These are phyloP conservation scores for Aspergillus avenaceus DNA, from an alignment of 495 filamentous ascomycete genomes.

Conservation along the genomic window DNA sequence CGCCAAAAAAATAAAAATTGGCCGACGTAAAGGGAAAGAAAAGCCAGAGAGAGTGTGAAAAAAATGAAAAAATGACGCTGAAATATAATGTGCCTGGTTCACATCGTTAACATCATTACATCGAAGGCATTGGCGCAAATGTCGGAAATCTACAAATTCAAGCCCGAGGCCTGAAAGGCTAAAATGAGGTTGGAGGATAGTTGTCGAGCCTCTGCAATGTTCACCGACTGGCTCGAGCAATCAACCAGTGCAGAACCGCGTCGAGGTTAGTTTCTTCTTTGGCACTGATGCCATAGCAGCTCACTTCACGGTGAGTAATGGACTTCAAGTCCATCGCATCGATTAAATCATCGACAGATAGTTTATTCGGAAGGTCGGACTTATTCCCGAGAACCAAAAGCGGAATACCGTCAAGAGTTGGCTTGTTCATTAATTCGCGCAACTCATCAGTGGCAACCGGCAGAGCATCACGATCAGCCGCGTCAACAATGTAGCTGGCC, in stretches of 20 bases:
- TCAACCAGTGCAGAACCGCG: slow-evolving; percentile 93
- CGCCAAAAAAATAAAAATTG: slow-evolving; percentile 4
- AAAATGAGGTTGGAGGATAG: slow-evolving; percentile 4
- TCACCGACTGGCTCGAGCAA: slow-evolving; percentile 69
- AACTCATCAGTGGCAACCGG: slow-evolving; percentile 91
- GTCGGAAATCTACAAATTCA: slow-evolving; percentile 15
- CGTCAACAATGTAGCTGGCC: slow-evolving; percentile 84
- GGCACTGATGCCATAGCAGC: slow-evolving; percentile 97
- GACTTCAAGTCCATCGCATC: slow-evolving; percentile 86
- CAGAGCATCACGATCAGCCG: slow-evolving; percentile 74
- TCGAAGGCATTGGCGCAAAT: slow-evolving; percentile 17
- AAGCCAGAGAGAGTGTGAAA: slow-evolving; percentile 1
- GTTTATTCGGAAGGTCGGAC: slow-evolving; percentile 81
- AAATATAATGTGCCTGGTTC: slow-evolving; percentile 16
- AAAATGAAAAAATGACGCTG: slow-evolving; percentile 4
- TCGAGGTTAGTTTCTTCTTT: slow-evolving; percentile 99
- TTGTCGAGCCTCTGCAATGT: neutral
- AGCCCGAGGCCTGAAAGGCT: slow-evolving; percentile 3
- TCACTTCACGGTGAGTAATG: slow-evolving; percentile 89
- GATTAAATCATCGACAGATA: slow-evolving; percentile 92
- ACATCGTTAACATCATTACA: slow-evolving; percentile 27
- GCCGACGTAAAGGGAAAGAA: neutral
- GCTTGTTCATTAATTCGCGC: slow-evolving; percentile 81
- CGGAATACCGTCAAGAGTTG: slow-evolving; percentile 82
- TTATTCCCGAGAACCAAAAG: slow-evolving; percentile 98